Conservation (phyloP, 768 basidiomycete genomes). For the Mrakia frigida region DNA sequence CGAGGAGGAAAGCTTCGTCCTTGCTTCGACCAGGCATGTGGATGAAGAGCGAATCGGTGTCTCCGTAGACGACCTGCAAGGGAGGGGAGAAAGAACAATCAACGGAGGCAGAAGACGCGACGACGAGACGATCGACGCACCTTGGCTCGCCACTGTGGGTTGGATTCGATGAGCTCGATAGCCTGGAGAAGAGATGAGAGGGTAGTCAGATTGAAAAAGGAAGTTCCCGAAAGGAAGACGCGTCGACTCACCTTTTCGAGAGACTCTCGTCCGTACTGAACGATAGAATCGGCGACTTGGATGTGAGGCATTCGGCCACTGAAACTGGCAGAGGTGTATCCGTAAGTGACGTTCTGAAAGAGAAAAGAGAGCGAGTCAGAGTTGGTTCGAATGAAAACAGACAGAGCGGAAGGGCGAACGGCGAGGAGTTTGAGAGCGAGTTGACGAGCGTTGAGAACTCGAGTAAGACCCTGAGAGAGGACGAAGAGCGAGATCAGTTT, state of each 20-base stretch:
- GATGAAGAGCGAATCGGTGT: conserved; percentile 94
- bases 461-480: conserved; percentile 57
- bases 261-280: conserved; percentile 91
- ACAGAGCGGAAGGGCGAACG: conserved; percentile 47
- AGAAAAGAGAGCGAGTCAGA: background rate
- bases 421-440: conserved; percentile 88
- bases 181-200: conserved; percentile 54
- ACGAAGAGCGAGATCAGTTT: background rate
- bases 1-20: conserved; percentile 88
- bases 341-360: conserved; percentile 63
- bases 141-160: conserved; percentile 77
- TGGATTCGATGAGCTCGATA: conserved; percentile 67
- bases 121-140: conserved; percentile 10
- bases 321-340: conserved; percentile 88
- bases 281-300: conserved; percentile 96
- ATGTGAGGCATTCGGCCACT: conserved; percentile 98
- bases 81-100: background rate
- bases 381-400: too few species aligned
- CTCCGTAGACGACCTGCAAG: conserved; percentile 77
- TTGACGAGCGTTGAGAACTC: conserved; percentile 83
- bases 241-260: conserved; percentile 69
- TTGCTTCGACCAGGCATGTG: conserved; percentile 84
- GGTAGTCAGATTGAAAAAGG: background rate
- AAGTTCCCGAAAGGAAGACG: background rate
- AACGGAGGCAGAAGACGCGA: background rate